Evolutionary conservation across 2,329 filamentous ascomycete genomes (phyloP), one percentile per base, ranked within the genome.

Genomic region (Colletotrichum cuscutae): DNA sequence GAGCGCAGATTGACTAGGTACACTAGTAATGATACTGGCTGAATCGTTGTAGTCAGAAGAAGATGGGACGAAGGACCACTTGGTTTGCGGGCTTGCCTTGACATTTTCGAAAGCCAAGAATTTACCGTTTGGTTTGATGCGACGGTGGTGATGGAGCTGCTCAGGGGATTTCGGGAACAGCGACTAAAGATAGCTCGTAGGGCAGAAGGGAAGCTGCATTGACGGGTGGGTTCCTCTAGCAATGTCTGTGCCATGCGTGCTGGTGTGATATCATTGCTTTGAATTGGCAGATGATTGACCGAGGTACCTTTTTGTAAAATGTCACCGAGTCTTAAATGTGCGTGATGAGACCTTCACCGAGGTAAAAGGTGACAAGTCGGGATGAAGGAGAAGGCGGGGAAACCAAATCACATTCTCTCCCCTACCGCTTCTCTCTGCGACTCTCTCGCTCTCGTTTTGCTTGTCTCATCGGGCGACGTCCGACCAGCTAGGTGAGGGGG

Each of bases 131-230:
- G 60, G 60, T 9, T 63, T n/a, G 15, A 30, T 63, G 46, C 61
- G 61, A 63, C 61, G 61, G 60, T 37, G 26, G 46, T 32, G 49
- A n/a, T 63, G 19, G 42, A 49, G 42, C 26, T 28, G 8, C 42
- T 12, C 24, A 42, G 37, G 37, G 32, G 32, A 35, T 35, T 35
- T 35, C 32, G 32, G 32, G 37, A 42, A 42, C 37, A 42, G 7
- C 15, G 13, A 42, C 35, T 49, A 49, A 49, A 49, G 42, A 49
- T 49, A 11, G 24, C 26, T 15, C 37, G 26, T 22, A 30, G 59
- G 60, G n/a, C n/a, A 22, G 60, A 54, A 64, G 30, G 46, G 49
- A 53, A 32, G 26, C 49, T 64, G 61, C 61, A 54, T 54, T 53
- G 61, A 37, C 46, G 28, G 30, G 30, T 32, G 19, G 54, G 28